Evolutionary conservation across 768 basidiomycete genomes (phyloP).

Genomic region (Podaxis sp.): DNA sequence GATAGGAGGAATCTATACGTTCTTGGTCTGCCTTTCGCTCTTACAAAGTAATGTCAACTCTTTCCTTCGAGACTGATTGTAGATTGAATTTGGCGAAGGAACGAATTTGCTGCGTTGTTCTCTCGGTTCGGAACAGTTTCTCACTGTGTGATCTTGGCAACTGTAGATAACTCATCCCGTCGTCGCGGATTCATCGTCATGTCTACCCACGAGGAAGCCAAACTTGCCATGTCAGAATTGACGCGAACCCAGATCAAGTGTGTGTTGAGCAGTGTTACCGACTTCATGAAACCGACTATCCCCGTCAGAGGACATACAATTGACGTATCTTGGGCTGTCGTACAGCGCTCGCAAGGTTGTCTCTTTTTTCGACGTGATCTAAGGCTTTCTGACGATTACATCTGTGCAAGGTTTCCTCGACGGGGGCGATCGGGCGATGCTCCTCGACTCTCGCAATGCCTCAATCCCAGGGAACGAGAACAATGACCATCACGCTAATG

Average conservation of each 20-base stretch:
- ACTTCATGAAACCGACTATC: slow-evolving; percentile 11
- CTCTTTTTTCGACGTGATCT: background rate
- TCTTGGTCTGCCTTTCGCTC: slow-evolving; percentile 77
- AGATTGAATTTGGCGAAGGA: slow-evolving; percentile 23
- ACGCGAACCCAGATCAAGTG: slow-evolving; percentile 73
- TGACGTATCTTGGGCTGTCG: slow-evolving; percentile 86
- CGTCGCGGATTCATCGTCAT: slow-evolving; percentile 84
- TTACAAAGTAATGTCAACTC: slow-evolving; percentile 57
- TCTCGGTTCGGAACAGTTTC: slow-evolving; percentile 63
- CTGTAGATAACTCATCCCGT: slow-evolving; percentile 80
- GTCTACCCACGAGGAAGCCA: slow-evolving; percentile 71
- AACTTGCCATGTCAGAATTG: slow-evolving; percentile 59
- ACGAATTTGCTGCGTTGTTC: slow-evolving; percentile 62
- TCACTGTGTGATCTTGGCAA: slow-evolving; percentile 81
- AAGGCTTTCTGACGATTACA: background rate
- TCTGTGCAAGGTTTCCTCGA: slow-evolving; percentile 64
- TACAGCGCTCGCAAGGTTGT: slow-evolving; percentile 79
- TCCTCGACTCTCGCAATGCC: slow-evolving; percentile 48
- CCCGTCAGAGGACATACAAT: slow-evolving; percentile 64
- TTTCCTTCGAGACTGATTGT: background rate
- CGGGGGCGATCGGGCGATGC: slow-evolving; percentile 72
- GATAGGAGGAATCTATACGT: slow-evolving; percentile 83
- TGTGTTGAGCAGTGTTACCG: slow-evolving; percentile 14
- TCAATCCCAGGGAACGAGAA: slow-evolving; percentile 19
- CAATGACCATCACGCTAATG: slow-evolving; percentile 23